phyloP scores from a whole-genome alignment of 768 basidiomycete genomes.

The Lentinula lateritia region DNA sequence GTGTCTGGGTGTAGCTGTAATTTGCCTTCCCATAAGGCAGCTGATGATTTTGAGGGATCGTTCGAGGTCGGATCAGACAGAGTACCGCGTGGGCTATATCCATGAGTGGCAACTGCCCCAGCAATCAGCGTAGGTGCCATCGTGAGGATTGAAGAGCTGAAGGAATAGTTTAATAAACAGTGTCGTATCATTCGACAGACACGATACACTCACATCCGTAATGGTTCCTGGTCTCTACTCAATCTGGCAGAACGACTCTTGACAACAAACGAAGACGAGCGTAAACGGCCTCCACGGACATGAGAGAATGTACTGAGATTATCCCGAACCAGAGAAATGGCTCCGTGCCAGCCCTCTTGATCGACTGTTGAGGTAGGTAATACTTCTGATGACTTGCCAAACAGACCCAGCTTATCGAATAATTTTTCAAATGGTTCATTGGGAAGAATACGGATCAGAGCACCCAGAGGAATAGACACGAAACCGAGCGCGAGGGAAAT shows the following conservation, averaged over 20 bases:
- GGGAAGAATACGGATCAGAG: conserved; percentile 73
- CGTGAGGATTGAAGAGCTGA: conserved; percentile 34
- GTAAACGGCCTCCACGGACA: conserved; percentile 83
- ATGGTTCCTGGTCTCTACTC: conserved; percentile 42
- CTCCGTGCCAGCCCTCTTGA: conserved; percentile 68
- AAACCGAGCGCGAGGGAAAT: conserved; percentile 85
- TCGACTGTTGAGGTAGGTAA: conserved; percentile 64
- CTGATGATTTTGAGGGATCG: conserved; percentile 77
- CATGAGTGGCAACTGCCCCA: conserved; percentile 67
- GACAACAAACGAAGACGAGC: conserved; percentile 79
- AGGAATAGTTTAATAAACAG: background rate
- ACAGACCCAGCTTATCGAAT: conserved; percentile 49
- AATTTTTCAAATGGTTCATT: conserved; percentile 70
- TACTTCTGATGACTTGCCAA: conserved; percentile 52
- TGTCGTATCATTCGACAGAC: background rate
- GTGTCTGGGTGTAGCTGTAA: conserved; percentile 89
- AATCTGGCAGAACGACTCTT: conserved; percentile 68
- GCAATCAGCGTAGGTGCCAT: conserved; percentile 75
- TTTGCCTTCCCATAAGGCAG: conserved; percentile 80
- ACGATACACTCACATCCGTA: conserved; percentile 36
- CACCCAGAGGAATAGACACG: conserved; percentile 85
- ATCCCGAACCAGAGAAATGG: conserved; percentile 78
- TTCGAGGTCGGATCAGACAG: conserved; percentile 70
- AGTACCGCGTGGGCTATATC: conserved; percentile 47
- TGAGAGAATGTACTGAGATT: conserved; percentile 80